These are phyloP conservation scores for Kwoniella botswanensis DNA, from an alignment of 768 basidiomycete genomes.

Conservation along the genomic window DNA sequence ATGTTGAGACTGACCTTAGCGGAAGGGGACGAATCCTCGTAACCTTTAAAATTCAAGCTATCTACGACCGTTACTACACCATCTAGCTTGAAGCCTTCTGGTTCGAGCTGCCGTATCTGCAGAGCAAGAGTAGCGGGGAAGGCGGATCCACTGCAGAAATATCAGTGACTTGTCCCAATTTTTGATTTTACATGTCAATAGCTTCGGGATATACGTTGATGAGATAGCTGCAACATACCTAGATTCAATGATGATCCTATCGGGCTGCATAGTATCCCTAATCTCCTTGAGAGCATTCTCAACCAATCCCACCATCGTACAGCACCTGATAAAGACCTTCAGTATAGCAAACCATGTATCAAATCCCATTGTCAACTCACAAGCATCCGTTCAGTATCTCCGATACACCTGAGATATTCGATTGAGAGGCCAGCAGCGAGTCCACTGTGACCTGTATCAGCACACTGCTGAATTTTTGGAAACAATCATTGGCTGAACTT, in stretches of 20 bases:
- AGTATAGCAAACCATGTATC: not conserved
- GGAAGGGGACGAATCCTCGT: constrained; percentile 89
- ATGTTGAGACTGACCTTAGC: constrained; percentile 64
- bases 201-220: not conserved
- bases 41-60: constrained; percentile 81
- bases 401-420: constrained; percentile 76
- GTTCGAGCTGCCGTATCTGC: constrained; percentile 88
- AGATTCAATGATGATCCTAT: constrained; percentile 93
- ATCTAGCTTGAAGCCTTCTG: constrained; percentile 80
- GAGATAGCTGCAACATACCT: constrained; percentile 64
- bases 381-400: constrained; percentile 97
- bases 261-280: constrained; percentile 76
- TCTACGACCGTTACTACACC: constrained; percentile 85
- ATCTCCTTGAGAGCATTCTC: constrained; percentile 88
- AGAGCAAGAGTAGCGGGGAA: constrained; percentile 95
- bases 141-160: constrained; percentile 73
- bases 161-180: too few relatives aligned
- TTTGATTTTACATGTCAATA: not conserved
- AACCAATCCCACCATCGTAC: constrained; percentile 93
- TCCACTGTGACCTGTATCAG: constrained; percentile 66
- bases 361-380: constrained; percentile 61
- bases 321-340: constrained; percentile 67
- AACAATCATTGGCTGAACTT: not conserved
- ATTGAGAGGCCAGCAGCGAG: constrained; percentile 84
- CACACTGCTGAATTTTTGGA: not conserved